Conservation (phyloP, 306 rosid species). For the Lathyrus sativus region DNA sequence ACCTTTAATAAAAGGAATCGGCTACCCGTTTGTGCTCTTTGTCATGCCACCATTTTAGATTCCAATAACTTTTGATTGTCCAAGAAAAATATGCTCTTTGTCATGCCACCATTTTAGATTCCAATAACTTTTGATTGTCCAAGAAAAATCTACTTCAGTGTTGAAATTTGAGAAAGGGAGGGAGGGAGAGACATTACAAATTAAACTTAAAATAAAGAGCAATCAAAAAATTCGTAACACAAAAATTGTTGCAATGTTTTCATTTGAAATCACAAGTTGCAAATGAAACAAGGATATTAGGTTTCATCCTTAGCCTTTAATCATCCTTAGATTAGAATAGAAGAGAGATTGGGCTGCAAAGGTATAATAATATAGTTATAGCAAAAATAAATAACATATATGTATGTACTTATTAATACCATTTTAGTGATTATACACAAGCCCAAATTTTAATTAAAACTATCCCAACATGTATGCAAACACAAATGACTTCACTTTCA, state of each 20-base stretch:
- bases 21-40: neutral
- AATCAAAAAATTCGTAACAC: neutral
- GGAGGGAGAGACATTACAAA: neutral
- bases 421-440: too few relatives aligned
- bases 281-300: neutral
- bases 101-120: neutral
- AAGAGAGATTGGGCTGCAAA: neutral
- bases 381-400: too few relatives aligned
- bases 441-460: neutral
- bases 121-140: neutral
- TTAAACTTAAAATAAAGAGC: neutral
- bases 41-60: neutral
- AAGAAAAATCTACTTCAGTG: neutral
- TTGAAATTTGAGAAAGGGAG: neutral
- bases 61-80: neutral
- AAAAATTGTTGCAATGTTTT: neutral
- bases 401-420: too few relatives aligned
- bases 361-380: too few relatives aligned
- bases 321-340: neutral
- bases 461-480: neutral
- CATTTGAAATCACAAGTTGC: neutral
- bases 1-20: neutral
- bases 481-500: neutral
- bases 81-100: too few relatives aligned
- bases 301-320: neutral